phyloP scores from a whole-genome alignment of 306 rosid species.

The Astragalus glycyphyllos region DNA sequence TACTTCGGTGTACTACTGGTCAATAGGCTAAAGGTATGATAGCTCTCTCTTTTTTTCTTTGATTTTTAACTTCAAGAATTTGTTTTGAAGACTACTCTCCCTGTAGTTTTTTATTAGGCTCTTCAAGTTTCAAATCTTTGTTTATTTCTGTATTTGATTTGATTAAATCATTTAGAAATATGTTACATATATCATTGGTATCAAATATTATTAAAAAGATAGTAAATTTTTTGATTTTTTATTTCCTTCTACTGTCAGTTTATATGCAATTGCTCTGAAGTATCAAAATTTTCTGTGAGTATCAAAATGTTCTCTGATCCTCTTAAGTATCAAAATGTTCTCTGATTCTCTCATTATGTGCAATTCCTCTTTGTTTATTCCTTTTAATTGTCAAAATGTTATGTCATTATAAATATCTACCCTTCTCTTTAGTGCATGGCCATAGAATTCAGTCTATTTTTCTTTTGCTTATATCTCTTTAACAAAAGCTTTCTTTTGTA shows the following conservation, averaged over 20 bases:
- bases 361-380: neutral
- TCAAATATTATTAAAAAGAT: neutral
- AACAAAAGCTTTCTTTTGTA: constrained; percentile 23
- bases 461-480: constrained; percentile 13
- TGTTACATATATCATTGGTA: neutral
- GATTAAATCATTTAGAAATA: neutral
- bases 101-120: neutral
- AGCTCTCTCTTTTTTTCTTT: constrained; percentile 25
- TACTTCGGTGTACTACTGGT: constrained; percentile 62
- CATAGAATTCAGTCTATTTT: neutral
- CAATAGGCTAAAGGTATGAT: constrained; percentile 80
- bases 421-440: constrained; percentile 2
- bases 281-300: constrained; percentile 28
- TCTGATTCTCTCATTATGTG: neutral
- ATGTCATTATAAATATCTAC: constrained; percentile 8
- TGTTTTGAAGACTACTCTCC: constrained; percentile 2
- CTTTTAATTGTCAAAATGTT: constrained; percentile 5
- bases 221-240: neutral
- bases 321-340: neutral
- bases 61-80: constrained; percentile 32
- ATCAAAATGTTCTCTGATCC: constrained; percentile 6
- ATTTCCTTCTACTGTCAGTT: neutral
- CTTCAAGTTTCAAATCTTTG: constrained; percentile 28
- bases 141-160: neutral
- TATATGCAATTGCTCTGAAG: constrained; percentile 1